Percentiles rank a stretch among this genome's conserved stretches.
phyloP scores from a whole-genome alignment of 2,329 filamentous ascomycete species.

The Nemania sp. region DNA sequence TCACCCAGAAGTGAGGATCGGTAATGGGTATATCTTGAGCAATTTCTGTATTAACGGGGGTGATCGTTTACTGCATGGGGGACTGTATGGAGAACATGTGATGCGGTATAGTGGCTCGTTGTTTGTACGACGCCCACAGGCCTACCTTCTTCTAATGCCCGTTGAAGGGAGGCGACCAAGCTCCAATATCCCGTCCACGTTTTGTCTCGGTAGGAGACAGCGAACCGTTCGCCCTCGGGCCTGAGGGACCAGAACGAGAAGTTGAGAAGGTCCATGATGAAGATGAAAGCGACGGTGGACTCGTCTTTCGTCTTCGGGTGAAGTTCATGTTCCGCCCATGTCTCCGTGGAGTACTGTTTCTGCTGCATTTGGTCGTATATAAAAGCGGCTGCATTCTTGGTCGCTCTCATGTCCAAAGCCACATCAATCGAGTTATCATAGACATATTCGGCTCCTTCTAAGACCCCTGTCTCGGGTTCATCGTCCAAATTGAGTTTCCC shows the following conservation, averaged over 20 bases:
- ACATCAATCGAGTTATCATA: constrained; percentile 95
- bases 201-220: constrained; percentile 82
- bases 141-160: constrained; percentile 87
- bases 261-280: constrained; percentile 96
- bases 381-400: constrained; percentile 81
- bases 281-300: constrained; percentile 88
- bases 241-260: constrained; percentile 95
- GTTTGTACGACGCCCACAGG: constrained; percentile 23
- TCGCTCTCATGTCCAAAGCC: constrained; percentile 83
- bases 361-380: constrained; percentile 87
- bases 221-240: constrained; percentile 78
- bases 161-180: constrained; percentile 85
- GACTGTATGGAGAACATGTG: constrained; percentile 41
- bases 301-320: constrained; percentile 88
- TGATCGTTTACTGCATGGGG: constrained; percentile 27
- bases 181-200: constrained; percentile 97
- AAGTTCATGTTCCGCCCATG: constrained; percentile 89
- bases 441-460: constrained; percentile 85
- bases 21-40: constrained; percentile 84
- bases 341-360: constrained; percentile 83
- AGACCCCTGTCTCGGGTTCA: constrained; percentile 82
- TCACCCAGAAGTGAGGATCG: constrained; percentile 85
- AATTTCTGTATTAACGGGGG: constrained; percentile 42
- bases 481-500: constrained; percentile 66
- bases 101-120: constrained; percentile 4